A percentile compares a stretch with the other conserved stretches of the same genome.
Conservation (phyloP, 768 basidiomycete genomes). For the Hortiboletus campestris region DNA sequence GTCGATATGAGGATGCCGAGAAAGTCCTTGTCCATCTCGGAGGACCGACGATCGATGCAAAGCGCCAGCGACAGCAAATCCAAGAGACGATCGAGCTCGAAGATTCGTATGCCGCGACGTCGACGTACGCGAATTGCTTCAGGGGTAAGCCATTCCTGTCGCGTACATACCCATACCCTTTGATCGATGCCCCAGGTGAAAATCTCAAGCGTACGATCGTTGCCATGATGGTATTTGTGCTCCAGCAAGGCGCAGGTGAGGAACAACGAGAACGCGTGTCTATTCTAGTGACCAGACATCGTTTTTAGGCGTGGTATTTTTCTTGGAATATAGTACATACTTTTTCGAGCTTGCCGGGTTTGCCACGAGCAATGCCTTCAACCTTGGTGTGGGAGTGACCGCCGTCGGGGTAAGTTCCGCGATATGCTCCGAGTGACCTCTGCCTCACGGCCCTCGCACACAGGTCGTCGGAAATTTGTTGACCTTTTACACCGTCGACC, state of each 20-base stretch:
- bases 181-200: conserved; percentile 11
- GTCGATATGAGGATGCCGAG: conserved; percentile 25
- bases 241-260: conserved; percentile 27
- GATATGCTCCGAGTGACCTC: background rate
- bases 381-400: conserved; percentile 29
- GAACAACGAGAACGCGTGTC: background rate
- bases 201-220: conserved; percentile 26
- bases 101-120: conserved; percentile 24
- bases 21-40: conserved; percentile 18
- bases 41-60: conserved; percentile 24
- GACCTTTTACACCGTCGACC: conserved; percentile 26
- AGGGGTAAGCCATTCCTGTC: conserved; percentile 16
- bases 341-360: conserved; percentile 39
- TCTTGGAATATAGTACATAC: conserved; percentile 31
- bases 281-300: background rate
- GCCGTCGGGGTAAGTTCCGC: conserved; percentile 23
- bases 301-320: conserved; percentile 25
- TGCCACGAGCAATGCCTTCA: conserved; percentile 26
- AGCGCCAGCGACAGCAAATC: conserved; percentile 22
- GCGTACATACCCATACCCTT: too few species aligned
- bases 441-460: background rate
- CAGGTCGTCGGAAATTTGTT: conserved; percentile 28
- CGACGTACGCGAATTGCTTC: conserved; percentile 34
- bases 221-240: conserved; percentile 33
- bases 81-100: conserved; percentile 31